These are phyloP conservation scores for Picea sitchensis DNA, from an alignment of 75 land plant species.

Conservation along the genomic window DNA sequence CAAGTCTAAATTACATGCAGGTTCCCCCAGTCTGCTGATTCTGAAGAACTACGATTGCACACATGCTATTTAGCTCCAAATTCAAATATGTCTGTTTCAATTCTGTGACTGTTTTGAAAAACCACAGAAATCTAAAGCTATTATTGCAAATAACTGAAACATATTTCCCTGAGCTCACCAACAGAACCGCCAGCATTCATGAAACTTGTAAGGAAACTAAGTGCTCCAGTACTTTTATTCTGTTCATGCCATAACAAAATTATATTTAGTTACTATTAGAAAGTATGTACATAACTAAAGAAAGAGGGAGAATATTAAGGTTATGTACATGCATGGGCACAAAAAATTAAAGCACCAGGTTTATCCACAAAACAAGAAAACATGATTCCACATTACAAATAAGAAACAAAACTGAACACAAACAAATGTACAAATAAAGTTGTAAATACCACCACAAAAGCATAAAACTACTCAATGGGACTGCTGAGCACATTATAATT, in stretches of 20 bases:
- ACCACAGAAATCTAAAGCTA: not conserved
- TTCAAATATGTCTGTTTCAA: not conserved
- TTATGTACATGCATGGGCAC: not conserved
- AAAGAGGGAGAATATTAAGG: not conserved
- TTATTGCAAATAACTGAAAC: not conserved
- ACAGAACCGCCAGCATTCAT: conserved; percentile 78
- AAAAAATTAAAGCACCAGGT: not conserved
- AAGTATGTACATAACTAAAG: not conserved
- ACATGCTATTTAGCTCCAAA: not conserved
- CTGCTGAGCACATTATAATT: not conserved
- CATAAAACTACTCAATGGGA: not conserved
- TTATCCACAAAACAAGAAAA: not conserved
- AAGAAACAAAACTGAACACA: not conserved
- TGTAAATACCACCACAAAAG: not conserved
- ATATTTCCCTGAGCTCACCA: conserved; percentile 35
- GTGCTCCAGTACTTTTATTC: conserved; percentile 93
- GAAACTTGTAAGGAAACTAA: conserved; percentile 82
- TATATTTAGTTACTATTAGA: not conserved
- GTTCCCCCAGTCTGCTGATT: not conserved
- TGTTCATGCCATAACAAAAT: conserved; percentile 20
- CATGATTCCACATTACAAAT: not conserved
- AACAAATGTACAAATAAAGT: not conserved
- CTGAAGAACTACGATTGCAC: not conserved
- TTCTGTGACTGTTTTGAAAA: not conserved
- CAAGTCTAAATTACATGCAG: not conserved